A percentile compares a stretch with the other conserved stretches of the same genome.
Evolutionary conservation across 805 yeast genomes (phyloP).

Genomic region (Monosporozyma yasuniensis): DNA sequence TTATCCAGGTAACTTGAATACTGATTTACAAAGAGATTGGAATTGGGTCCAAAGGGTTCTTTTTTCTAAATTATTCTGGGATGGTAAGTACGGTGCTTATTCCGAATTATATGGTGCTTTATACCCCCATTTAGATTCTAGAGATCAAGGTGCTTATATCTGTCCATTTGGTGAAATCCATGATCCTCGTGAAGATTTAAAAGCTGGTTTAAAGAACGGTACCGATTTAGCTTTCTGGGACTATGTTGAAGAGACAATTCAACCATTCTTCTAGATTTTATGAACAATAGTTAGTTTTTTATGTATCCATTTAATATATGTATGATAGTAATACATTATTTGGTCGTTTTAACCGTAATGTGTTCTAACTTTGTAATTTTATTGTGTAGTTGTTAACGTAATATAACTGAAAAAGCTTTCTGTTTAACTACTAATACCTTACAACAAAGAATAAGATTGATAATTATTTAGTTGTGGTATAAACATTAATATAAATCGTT

Average conservation of each 20-base stretch:
- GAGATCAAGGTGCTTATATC: slow-evolving; percentile 29
- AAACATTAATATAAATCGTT: too few species aligned
- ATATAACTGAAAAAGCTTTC: too few species aligned
- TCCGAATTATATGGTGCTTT: slow-evolving; percentile 33
- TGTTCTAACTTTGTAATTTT: too few species aligned
- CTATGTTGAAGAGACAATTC: slow-evolving; percentile 12
- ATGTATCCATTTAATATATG: neutral
- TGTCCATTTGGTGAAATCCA: slow-evolving; percentile 30
- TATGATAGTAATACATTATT: neutral
- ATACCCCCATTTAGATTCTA: slow-evolving; percentile 26
- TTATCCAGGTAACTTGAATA: slow-evolving; percentile 32
- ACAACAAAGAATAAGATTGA: too few species aligned
- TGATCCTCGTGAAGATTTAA: slow-evolving; percentile 24
- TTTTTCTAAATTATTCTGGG: slow-evolving; percentile 6
- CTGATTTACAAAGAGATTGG: slow-evolving; percentile 27
- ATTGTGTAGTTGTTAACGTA: too few species aligned
- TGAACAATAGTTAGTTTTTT: neutral
- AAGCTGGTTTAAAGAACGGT: slow-evolving; percentile 22
- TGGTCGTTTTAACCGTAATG: too few species aligned
- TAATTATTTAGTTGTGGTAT: too few species aligned
- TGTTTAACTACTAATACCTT: too few species aligned
- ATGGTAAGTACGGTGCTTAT: slow-evolving; percentile 31
- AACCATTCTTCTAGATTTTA: neutral
- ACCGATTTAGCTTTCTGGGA: slow-evolving; percentile 25
- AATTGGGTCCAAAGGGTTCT: slow-evolving; percentile 8